Percentiles rank a stretch among this genome's conserved stretches.
Conservation (phyloP, 2,329 filamentous ascomycete species). For the Botrytis byssoidea region DNA sequence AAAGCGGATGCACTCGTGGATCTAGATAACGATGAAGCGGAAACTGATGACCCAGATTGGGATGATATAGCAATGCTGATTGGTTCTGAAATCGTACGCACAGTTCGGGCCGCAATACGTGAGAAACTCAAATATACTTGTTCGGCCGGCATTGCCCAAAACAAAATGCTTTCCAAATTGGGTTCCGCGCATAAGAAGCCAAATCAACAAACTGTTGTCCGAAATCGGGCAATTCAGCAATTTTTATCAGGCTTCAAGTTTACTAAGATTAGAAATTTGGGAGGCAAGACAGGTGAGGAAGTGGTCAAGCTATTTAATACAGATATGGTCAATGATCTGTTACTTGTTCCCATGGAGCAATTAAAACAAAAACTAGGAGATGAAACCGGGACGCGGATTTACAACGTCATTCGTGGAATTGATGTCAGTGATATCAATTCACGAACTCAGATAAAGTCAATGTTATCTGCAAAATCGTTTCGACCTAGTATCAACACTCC, state of each 20-base stretch:
- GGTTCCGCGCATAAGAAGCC: constrained; percentile 92
- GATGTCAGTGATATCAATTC: constrained; percentile 87
- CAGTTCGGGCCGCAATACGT: constrained; percentile 67
- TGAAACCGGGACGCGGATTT: constrained; percentile 82
- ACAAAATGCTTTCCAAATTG: constrained; percentile 94
- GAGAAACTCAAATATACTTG: constrained; percentile 81
- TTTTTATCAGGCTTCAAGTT: constrained; percentile 88
- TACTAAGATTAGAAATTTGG: constrained; percentile 92
- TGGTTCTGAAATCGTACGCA: constrained; percentile 83
- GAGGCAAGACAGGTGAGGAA: constrained; percentile 89
- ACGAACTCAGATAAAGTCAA: constrained; percentile 91
- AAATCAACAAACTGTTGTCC: constrained; percentile 89
- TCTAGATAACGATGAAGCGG: constrained; percentile 67
- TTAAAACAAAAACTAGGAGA: constrained; percentile 77
- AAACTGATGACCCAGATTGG: constrained; percentile 87
- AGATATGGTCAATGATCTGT: constrained; percentile 73
- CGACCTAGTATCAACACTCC: constrained; percentile 74
- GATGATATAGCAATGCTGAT: constrained; percentile 87
- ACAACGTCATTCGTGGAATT: constrained; percentile 79
- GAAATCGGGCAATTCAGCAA: constrained; percentile 74
- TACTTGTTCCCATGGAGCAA: constrained; percentile 70
- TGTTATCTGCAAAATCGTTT: constrained; percentile 96
- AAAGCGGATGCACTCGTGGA: constrained; percentile 78
- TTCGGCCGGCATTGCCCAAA: constrained; percentile 82
- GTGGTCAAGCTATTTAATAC: constrained; percentile 78